Conservation (phyloP, 116 monocot genomes). For the Cymodocea nodosa region DNA sequence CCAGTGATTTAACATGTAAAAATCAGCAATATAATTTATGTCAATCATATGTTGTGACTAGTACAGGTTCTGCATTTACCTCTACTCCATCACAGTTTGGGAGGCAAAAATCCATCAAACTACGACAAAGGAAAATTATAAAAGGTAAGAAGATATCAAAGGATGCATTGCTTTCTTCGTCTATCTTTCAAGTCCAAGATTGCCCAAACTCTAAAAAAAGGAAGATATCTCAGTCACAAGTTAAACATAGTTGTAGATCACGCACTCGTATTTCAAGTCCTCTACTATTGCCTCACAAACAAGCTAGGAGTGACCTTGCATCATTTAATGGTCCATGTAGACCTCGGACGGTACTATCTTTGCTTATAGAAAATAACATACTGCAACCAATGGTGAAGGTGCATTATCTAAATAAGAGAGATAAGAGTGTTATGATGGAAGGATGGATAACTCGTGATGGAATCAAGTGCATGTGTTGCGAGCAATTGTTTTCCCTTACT, state of each 20-base stretch:
- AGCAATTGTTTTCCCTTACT: constrained; percentile 15
- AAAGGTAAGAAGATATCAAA: constrained; percentile 7
- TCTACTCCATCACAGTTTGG: constrained; percentile 4
- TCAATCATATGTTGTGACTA: neutral
- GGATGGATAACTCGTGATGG: constrained; percentile 45
- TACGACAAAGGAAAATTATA: neutral
- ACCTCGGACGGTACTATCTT: constrained; percentile 35
- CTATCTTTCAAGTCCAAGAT: neutral
- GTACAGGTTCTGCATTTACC: neutral
- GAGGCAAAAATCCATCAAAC: neutral
- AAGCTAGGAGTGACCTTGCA: constrained; percentile 3
- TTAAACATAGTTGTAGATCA: neutral
- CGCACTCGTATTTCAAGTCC: neutral
- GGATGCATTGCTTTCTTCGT: neutral
- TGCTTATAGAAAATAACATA: constrained; percentile 49
- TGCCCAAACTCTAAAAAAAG: constrained; percentile 2
- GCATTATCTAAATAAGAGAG: constrained; percentile 20
- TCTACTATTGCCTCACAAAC: constrained; percentile 6
- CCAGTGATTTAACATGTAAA: neutral
- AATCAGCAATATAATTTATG: neutral
- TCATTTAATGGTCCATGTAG: constrained; percentile 9
- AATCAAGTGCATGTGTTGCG: constrained; percentile 55
- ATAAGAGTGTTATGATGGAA: constrained; percentile 21
- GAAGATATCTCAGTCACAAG: neutral
- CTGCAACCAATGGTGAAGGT: constrained; percentile 45